Conservation (phyloP, 192 early-diverging fungal species). For the Coemansia sp. region DNA sequence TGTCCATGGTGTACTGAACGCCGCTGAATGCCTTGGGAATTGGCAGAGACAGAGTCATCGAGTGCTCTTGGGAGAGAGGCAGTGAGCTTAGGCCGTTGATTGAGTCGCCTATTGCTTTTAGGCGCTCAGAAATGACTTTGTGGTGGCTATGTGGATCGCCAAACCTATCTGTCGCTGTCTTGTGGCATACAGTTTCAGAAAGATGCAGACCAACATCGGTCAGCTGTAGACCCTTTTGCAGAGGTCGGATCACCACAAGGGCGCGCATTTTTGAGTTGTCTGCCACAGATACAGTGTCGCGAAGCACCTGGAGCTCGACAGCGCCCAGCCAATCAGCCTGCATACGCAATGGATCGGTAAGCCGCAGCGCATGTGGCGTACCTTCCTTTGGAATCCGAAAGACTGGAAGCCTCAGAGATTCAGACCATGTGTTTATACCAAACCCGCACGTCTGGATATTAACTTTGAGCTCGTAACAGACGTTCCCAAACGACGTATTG, state of each 20-base stretch:
- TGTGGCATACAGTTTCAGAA: conserved; percentile 24
- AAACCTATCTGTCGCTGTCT: conserved; percentile 17
- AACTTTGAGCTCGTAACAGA: conserved; percentile 39
- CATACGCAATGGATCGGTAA: conserved; percentile 24
- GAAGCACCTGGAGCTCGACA: conserved; percentile 33
- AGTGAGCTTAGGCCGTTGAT: conserved; percentile 5
- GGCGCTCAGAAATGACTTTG: conserved; percentile 12
- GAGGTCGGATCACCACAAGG: conserved; percentile 27
- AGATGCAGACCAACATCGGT: conserved; percentile 36
- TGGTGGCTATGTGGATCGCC: conserved; percentile 23
- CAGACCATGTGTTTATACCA: conserved; percentile 44
- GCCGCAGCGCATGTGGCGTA: conserved; percentile 9
- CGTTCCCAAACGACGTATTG: conserved; percentile 28
- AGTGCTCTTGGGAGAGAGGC: conserved; percentile 26
- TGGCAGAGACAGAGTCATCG: conserved; percentile 23
- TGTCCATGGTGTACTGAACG: conserved; percentile 41
- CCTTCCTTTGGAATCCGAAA: conserved; percentile 33
- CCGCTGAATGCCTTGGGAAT: conserved; percentile 28
- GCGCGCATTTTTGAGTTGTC: conserved; percentile 29
- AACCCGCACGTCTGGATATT: conserved; percentile 37
- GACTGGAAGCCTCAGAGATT: conserved; percentile 33
- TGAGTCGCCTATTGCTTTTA: conserved; percentile 1
- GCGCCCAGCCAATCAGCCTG: conserved; percentile 47
- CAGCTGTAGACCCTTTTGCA: conserved; percentile 36
- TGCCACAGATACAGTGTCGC: conserved; percentile 22